Percentiles rank a stretch among this genome's conserved stretches.
Conservation (phyloP, 768 basidiomycete species). For the Boletus sp. region DNA sequence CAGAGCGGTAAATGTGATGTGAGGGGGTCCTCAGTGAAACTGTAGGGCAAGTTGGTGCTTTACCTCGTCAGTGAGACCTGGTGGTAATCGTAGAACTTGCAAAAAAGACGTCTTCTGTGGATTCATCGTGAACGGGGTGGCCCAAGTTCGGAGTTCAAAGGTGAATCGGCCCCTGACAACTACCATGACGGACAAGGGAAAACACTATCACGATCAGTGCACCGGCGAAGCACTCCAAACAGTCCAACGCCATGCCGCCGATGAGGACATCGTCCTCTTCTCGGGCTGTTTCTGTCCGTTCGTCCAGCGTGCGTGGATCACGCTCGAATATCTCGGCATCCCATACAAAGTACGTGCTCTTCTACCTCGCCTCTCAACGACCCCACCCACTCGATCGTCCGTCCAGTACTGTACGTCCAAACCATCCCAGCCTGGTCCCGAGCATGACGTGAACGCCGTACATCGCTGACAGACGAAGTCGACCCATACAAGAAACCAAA, state of each 20-base stretch:
- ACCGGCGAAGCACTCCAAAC: slow-evolving; percentile 58
- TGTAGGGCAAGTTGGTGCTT: not conserved
- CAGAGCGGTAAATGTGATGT: not conserved
- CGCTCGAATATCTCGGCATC: slow-evolving; percentile 66
- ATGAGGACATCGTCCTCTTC: slow-evolving; percentile 63
- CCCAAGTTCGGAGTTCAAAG: too few relatives aligned
- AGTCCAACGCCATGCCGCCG: slow-evolving; percentile 44
- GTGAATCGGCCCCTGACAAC: not conserved
- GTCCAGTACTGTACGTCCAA: slow-evolving; percentile 39
- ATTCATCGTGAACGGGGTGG: too few relatives aligned
- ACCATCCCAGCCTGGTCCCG: not conserved
- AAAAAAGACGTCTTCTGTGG: slow-evolving; percentile 12
- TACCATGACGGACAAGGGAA: slow-evolving; percentile 37
- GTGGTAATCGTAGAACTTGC: slow-evolving; percentile 16
- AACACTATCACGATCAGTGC: slow-evolving; percentile 39
- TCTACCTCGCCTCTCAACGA: not conserved
- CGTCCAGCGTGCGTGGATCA: slow-evolving; percentile 79
- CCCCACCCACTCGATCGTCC: not conserved
- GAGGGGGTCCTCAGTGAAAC: not conserved
- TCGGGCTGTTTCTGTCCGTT: slow-evolving; percentile 78
- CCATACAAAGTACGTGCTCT: slow-evolving; percentile 60
- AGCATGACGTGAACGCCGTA: not conserved
- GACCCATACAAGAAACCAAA: slow-evolving; percentile 81
- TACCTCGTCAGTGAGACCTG: slow-evolving; percentile 28
- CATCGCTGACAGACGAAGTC: slow-evolving; percentile 56